These are phyloP conservation scores for Tanacetum coccineum DNA, from an alignment of 129 eudicot genomes.

Conservation along the genomic window DNA sequence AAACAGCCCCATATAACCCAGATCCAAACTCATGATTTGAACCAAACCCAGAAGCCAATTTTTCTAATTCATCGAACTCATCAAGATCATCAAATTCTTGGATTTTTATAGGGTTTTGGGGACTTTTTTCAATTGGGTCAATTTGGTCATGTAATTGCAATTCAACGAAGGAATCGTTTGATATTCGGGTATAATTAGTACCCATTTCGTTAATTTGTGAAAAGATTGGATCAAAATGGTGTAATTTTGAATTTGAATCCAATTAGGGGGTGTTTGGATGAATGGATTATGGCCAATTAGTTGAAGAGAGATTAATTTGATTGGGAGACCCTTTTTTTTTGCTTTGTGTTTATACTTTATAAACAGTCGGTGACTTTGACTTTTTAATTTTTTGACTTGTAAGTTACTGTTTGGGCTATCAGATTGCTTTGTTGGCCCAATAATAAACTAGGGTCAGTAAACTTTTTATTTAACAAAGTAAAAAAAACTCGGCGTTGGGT, in stretches of 20 bases:
- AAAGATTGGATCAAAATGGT: constrained; percentile 12
- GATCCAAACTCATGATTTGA: constrained; percentile 38
- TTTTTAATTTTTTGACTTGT: constrained; percentile 24
- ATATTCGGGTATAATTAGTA: constrained; percentile 46
- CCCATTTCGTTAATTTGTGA: constrained; percentile 31
- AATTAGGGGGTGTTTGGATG: constrained; percentile 22
- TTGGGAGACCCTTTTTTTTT: constrained; percentile 5
- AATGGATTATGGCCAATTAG: constrained; percentile 27
- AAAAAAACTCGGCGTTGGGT: too few relatives aligned
- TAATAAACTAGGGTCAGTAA: neutral
- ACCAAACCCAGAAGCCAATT: constrained; percentile 51
- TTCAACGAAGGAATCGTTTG: constrained; percentile 49
- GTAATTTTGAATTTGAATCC: constrained; percentile 12
- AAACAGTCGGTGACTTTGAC: constrained; percentile 26
- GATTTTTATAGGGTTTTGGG: constrained; percentile 28
- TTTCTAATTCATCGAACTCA: constrained; percentile 47
- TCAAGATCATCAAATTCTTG: constrained; percentile 28
- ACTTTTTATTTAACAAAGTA: too few relatives aligned
- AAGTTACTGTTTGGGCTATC: constrained; percentile 25
- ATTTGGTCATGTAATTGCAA: constrained; percentile 43
- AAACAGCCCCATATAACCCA: constrained; percentile 79
- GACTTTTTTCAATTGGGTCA: constrained; percentile 9
- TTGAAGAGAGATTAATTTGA: constrained; percentile 19
- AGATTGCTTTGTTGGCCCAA: constrained; percentile 20
- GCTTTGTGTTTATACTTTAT: constrained; percentile 16